Base-by-base conservation (phyloP, 2,329 filamentous ascomycete genomes). In the Clonostachys rhizophaga region DNA sequence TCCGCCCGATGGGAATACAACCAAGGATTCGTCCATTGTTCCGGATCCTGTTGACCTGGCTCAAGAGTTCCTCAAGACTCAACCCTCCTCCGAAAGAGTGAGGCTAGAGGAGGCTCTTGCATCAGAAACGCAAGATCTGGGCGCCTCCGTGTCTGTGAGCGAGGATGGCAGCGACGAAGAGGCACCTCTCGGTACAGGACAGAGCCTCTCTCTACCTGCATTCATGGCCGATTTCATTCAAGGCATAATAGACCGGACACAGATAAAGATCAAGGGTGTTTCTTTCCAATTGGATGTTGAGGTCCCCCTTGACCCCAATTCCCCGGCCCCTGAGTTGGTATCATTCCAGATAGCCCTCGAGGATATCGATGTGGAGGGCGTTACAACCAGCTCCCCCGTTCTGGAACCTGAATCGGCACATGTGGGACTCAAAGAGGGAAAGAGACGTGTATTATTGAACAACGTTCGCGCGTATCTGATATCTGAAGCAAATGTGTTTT, bases 61-160 rank as follows among this genome's bases (percentile, higher is more conserved):
- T 13, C 79, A 87, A 59, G 91, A 87, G 0, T 92, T 92, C 59
- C 71, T 92, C n/a, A 75, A 86, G 53, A 80, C 85, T 2, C 83
- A 90, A 58, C 81, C 86, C 12, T 69, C 70, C 6, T 73, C 79
- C 43, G 86, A 90, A 56, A 84, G 79, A 52, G 75, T 72, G 49
- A 78, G 85, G 58, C 71, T 92, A 20, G 84, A 91, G 60, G 80
- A 85, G 43, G 85, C 84, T 9, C 65, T 91, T 14, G 72, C 78
- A 17, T 77, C 81, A 2, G 81, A 86, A 58, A 77, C 76, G 1
- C 76, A 82, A 47, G 78, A 84, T 49, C 63, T 87, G 39, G 78
- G 78, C 37, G 78, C 83, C 17, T 87, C 84, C 2, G 64, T 81
- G 16, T 57, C 75, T 8, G 72, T 75, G 51, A 86, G 79, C 56